phyloP scores from a whole-genome alignment of 768 basidiomycete genomes.

The Lactarius psammicola region DNA sequence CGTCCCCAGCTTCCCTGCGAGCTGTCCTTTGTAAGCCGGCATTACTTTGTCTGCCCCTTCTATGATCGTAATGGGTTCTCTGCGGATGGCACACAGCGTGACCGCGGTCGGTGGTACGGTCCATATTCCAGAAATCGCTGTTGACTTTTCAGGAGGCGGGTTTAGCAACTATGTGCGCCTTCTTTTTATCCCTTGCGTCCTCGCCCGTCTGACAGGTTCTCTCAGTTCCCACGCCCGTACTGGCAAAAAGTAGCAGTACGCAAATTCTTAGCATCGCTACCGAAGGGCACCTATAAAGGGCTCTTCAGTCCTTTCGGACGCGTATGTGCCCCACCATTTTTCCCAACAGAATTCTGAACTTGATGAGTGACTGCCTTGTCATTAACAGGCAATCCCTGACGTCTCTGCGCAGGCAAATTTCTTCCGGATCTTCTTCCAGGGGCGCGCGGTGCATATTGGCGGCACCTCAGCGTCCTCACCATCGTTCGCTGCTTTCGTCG shows the following conservation, averaged over 20 bases:
- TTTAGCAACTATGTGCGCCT: constrained; percentile 64
- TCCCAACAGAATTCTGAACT: not conserved
- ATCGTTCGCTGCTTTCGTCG: constrained; percentile 51
- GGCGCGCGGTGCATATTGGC: constrained; percentile 37
- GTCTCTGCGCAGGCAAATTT: constrained; percentile 52
- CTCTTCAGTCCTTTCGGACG: constrained; percentile 58
- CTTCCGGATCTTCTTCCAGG: constrained; percentile 46
- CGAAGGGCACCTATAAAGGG: constrained; percentile 48
- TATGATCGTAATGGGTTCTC: not conserved
- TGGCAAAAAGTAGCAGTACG: constrained; percentile 51
- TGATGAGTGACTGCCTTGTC: no score
- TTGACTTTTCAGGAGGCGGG: constrained; percentile 66
- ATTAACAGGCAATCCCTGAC: constrained; percentile 53
- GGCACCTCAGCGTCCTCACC: constrained; percentile 65
- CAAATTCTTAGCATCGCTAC: constrained; percentile 43
- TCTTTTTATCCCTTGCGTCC: not conserved
- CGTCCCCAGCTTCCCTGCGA: constrained; percentile 56
- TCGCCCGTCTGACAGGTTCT: not conserved
- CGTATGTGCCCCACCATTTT: constrained; percentile 39
- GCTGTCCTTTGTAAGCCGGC: constrained; percentile 40
- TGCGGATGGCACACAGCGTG: constrained; percentile 43
- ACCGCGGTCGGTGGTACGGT: constrained; percentile 69
- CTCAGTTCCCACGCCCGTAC: constrained; percentile 49
- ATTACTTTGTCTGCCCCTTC: not conserved
- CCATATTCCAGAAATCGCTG: constrained; percentile 55